phyloP scores from a whole-genome alignment of 768 basidiomycete species.

The Lactifluus echinatus region DNA sequence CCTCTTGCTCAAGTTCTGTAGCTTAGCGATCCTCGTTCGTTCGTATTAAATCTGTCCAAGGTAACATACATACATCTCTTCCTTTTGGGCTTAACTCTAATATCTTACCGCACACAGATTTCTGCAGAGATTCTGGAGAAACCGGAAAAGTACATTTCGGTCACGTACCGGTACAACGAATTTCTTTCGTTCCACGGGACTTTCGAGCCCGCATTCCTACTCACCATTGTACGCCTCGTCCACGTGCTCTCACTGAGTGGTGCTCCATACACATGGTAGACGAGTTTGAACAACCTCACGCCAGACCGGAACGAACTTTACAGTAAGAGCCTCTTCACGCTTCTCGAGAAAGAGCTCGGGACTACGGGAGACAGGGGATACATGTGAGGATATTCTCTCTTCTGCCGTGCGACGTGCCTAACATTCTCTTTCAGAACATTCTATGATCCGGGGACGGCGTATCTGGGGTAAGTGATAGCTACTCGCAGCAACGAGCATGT shows the following conservation, averaged over 20 bases:
- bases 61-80: not conserved
- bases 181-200: constrained; percentile 51
- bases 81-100: not conserved
- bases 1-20: not conserved
- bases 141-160: constrained; percentile 46
- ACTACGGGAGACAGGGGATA: constrained; percentile 47
- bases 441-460: constrained; percentile 43
- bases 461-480: constrained; percentile 36
- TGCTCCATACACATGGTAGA: constrained; percentile 28
- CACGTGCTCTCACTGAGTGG: not conserved
- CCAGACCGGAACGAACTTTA: constrained; percentile 41
- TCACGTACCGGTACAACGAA: constrained; percentile 49
- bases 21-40: constrained; percentile 2
- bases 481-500: not conserved
- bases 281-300: constrained; percentile 48
- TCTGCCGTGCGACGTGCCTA: not conserved
- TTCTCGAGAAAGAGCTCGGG: constrained; percentile 46
- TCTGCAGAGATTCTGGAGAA: constrained; percentile 45
- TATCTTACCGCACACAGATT: constrained; percentile 31
- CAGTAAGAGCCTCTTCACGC: constrained; percentile 46
- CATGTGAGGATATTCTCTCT: constrained; percentile 33
- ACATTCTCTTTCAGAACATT: constrained; percentile 29
- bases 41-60: constrained; percentile 15
- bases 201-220: constrained; percentile 56
- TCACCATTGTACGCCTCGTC: constrained; percentile 43